Evolutionary conservation across 2,329 filamentous ascomycete species (phyloP).

Genomic region (Botrytis medusae): DNA sequence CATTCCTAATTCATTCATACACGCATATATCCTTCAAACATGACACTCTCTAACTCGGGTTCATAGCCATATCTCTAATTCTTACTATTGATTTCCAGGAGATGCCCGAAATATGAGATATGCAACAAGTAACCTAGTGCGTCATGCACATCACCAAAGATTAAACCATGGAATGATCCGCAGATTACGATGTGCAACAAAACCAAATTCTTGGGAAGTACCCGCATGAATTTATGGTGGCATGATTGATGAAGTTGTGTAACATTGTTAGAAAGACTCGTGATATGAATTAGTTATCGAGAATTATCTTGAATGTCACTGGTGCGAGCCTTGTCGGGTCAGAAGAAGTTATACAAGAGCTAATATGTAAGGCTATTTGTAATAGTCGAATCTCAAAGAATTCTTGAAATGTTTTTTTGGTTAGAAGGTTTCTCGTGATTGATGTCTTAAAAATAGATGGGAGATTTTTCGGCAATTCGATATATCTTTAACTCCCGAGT

Average conservation of each 20-base stretch:
- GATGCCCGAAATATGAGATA: background rate
- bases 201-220: background rate
- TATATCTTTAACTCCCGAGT: background rate
- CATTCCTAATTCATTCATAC: background rate
- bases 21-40: background rate
- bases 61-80: background rate
- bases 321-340: background rate
- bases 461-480: background rate
- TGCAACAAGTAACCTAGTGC: background rate
- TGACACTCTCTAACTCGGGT: background rate
- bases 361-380: background rate
- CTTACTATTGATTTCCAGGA: background rate
- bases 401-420: background rate
- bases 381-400: too few relatives aligned
- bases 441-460: background rate
- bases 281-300: background rate
- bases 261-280: background rate
- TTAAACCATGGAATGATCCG: slow-evolving; percentile 11
- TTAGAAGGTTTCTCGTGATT: background rate
- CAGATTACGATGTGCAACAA: slow-evolving; percentile 18
- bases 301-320: slow-evolving; percentile 14
- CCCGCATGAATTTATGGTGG: background rate
- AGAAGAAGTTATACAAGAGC: background rate
- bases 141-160: background rate
- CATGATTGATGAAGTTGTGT: background rate